Evolutionary conservation across 192 early-diverging fungal genomes (phyloP).

Genomic region (Coemansia sp.): DNA sequence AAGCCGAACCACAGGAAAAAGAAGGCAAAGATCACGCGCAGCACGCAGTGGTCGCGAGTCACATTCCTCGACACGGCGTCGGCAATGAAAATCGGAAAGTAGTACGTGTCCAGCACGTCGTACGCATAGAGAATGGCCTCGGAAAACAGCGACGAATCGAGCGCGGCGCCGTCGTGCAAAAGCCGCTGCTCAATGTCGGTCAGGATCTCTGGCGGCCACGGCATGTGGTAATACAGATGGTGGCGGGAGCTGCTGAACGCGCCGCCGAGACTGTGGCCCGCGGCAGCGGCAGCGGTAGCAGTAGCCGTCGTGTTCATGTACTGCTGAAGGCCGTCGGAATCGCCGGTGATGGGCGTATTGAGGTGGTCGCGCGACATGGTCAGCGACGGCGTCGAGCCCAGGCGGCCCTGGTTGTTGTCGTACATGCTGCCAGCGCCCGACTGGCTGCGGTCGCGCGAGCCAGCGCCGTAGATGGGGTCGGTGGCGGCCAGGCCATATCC

Average conservation of each 20-base stretch:
- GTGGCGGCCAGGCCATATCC: constrained; percentile 43
- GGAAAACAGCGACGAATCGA: constrained; percentile 39
- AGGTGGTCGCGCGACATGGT: constrained; percentile 43
- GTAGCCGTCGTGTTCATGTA: constrained; percentile 14
- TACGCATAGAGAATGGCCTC: constrained; percentile 50
- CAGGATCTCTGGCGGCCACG: constrained; percentile 53
- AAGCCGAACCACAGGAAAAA: constrained; percentile 47
- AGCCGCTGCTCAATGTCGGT: constrained; percentile 52
- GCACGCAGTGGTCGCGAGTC: constrained; percentile 46
- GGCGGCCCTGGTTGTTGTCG: constrained; percentile 19
- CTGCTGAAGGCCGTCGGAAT: constrained; percentile 4
- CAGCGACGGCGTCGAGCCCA: constrained; percentile 46
- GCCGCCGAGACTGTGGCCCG: constrained; percentile 22
- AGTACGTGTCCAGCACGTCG: constrained; percentile 53
- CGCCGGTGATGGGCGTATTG: constrained; percentile 37
- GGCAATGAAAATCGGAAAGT: constrained; percentile 49
- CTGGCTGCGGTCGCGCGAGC: neutral
- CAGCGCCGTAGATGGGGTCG: constrained; percentile 30
- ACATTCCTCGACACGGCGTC: constrained; percentile 51
- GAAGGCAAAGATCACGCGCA: constrained; percentile 48
- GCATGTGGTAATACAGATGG: constrained; percentile 53
- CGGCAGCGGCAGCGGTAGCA: too few relatives aligned
- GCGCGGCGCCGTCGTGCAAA: constrained; percentile 41
- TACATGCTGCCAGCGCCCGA: constrained; percentile 32
- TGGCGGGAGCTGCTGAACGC: constrained; percentile 21